Evolutionary conservation across 768 basidiomycete genomes (phyloP).

Genomic region (Termitomyces heimii): DNA sequence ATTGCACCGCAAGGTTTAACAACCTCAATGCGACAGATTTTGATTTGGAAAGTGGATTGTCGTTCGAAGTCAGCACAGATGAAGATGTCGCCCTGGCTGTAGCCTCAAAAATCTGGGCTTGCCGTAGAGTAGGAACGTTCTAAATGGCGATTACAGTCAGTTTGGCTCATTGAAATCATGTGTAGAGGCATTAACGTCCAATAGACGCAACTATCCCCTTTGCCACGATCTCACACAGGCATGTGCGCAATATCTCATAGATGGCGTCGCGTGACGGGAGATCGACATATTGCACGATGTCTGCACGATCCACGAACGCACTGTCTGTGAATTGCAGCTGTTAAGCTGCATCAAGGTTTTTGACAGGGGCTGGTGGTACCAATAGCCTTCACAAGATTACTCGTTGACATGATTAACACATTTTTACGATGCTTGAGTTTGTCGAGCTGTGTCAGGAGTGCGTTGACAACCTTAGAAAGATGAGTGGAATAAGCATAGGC

Average conservation of each 20-base stretch:
- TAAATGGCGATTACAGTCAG: conserved; percentile 19
- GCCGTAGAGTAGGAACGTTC: conserved; percentile 57
- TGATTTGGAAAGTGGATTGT: conserved; percentile 39
- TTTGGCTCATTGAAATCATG: not conserved
- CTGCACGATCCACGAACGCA: conserved; percentile 95
- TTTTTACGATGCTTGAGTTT: conserved; percentile 92
- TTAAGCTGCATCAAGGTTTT: not conserved
- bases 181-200: conserved; percentile 35
- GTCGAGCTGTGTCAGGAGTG: conserved; percentile 93
- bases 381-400: conserved; percentile 91
- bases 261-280: conserved; percentile 87
- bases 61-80: conserved; percentile 1
- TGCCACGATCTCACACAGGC: conserved; percentile 71
- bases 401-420: conserved; percentile 93
- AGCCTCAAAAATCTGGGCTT: conserved; percentile 53
- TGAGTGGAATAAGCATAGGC: not conserved
- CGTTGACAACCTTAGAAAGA: conserved; percentile 82
- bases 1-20: conserved; percentile 64
- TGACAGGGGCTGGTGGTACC: conserved; percentile 40
- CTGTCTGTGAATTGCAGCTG: conserved; percentile 48
- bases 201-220: conserved; percentile 62
- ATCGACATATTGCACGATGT: conserved; percentile 93
- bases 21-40: conserved; percentile 54
- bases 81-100: conserved; percentile 24
- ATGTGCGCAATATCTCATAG: conserved; percentile 86